phyloP scores from a whole-genome alignment of 345 rosid species.

The Populus nigra region DNA sequence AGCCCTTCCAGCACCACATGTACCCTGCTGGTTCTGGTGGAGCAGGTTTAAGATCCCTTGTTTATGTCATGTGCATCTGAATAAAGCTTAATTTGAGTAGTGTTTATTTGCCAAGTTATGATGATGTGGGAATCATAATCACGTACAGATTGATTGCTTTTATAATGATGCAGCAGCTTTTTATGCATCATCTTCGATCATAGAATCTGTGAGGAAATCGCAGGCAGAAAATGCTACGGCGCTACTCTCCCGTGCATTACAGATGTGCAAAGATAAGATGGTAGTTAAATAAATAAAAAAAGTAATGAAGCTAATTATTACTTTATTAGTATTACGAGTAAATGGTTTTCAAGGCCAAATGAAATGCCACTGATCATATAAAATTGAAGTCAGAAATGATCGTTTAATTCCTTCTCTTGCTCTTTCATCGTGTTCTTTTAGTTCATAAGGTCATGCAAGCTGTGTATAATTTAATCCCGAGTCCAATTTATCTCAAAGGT shows the following conservation, averaged over 20 bases:
- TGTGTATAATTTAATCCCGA: no score
- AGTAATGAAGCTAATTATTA: not conserved
- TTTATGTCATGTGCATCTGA: not conserved
- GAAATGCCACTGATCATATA: no score
- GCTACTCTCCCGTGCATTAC: conserved; percentile 51
- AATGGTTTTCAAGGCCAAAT: no score
- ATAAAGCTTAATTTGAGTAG: not conserved
- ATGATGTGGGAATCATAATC: not conserved
- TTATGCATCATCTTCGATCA: conserved; percentile 28
- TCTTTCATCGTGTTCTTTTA: not conserved
- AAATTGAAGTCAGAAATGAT: no score
- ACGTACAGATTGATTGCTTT: not conserved
- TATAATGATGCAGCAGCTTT: conserved; percentile 19
- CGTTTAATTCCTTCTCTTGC: not conserved
- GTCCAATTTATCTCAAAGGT: not conserved
- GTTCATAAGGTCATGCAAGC: no score
- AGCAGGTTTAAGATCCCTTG: conserved; percentile 23
- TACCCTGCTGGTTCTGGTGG: conserved; percentile 53
- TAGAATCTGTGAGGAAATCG: conserved; percentile 54
- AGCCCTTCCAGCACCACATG: conserved; percentile 37
- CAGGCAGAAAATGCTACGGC: conserved; percentile 51
- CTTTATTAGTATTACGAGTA: not conserved
- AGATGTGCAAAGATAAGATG: conserved; percentile 55
- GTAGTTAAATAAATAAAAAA: conserved; percentile 16
- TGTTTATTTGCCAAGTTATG: not conserved